Evolutionary conservation across 2,329 filamentous ascomycete genomes (phyloP), one percentile per base, ranked within the genome.

Genomic region (Corniculantispora saksenae): DNA sequence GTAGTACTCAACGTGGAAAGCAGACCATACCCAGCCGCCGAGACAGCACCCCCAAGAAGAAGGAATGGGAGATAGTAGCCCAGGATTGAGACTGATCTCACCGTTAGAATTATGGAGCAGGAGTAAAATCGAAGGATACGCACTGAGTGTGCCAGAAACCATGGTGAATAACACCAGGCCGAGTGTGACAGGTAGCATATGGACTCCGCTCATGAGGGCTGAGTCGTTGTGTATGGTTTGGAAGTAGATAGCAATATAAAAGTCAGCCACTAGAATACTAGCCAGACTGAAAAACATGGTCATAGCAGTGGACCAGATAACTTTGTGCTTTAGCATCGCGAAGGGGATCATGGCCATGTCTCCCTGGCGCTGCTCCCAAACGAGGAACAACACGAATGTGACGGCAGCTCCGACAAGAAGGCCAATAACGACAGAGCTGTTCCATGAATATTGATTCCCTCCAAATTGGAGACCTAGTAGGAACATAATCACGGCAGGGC

Each of bases 401-500:
- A 60, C 65, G 3, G 51, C 69, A 21, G 66, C 67, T 17, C 70
- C 72, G 45, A 63, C 63, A 55, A 75, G 67, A 23, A 71, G 65
- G 1, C 67, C 69, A 23, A 75, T 70, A 12, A 74, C 66, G 0
- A 21, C 61, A 6, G 69, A 61, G 2, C 63, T 68, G 15, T 68
- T 69, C 72, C 74, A 78, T 1, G 73, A 23, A 47, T 74, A 73
- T 1, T 70, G 66, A 3, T 65, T 68, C 10, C 75, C 75, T 21
- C 75, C 76, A 60, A 70, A 75, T 61, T 77, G 71, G 13, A 78
- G 65, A 9, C 75, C 76, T 17, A 76, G 69, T n/a, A 78, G 68
- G 3, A 76, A 23, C 75, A 71, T n/a, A 64, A 78, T 35, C 69
- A 71, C 45, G 70, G 70, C 38, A 69, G 71, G 66, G 66, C 77